Evolutionary conservation across 23 red algal species (phyloP), one percentile per base, ranked within the genome.

Genomic region (Chondrus crispus): DNA sequence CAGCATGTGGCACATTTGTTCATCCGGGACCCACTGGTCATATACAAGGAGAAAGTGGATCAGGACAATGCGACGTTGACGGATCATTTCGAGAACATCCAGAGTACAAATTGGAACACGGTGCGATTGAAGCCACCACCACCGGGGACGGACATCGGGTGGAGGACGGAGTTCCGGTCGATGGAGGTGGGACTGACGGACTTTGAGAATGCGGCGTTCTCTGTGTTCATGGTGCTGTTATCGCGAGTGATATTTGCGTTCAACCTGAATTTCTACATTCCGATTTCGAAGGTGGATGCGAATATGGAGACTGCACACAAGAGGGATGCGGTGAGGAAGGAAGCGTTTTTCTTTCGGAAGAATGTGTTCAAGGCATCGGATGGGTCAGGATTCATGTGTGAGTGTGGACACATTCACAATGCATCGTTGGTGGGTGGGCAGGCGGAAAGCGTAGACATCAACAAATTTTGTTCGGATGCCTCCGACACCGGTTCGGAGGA

Each of bases 21-120:
- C 49, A 92, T 99, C 48, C 89, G 97, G 22, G 91, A 99, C 73
- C 97, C 97, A 41, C 89, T 99, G 46, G 97, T 96, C 7, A 92
- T 99, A 16, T 99, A 95, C 69, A 74, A 94, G 60, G 94, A 96
- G 55, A 84, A 80, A 12, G 60, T 94, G 28, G 69, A 93, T 4
- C 78, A 93, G 51, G 86, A 96, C 26, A 93, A 99, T 66, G 73
- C 51, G 42, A 79, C 74, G 4, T 85, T 47, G 28, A 93, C 88
- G 24, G 94, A 93, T 12, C 97, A 99, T 81, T 99, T 99, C 93
- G 97, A 99, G 73, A 99, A 99, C 52, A 96, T 99, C 38, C 97
- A 99, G 85, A 95, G 90, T 50, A 99, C 97, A 13, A 99, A 99
- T 60, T 99, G 97, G 97, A 99, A 99, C 62, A 99, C 97, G 14